Conservation (phyloP, 1,284 basidiomycete species). For the Ganoderma multipileum region DNA sequence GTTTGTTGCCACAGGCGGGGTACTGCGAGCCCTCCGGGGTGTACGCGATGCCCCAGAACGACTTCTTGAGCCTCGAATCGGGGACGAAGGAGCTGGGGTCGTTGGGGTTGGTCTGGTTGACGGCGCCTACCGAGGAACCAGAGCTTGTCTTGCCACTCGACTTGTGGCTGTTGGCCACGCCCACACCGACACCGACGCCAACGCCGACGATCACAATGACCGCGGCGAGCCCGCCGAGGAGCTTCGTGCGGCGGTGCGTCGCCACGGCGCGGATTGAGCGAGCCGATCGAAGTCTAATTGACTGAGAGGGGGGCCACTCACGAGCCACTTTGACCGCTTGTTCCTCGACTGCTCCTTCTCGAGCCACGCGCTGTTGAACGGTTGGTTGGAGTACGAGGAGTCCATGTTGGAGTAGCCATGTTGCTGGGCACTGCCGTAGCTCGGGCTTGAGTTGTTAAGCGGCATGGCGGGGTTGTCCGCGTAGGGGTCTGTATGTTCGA, state of each 20-base stretch:
- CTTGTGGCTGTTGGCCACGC: conserved; percentile 52
- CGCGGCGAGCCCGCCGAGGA: conserved; percentile 52
- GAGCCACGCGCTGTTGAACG: conserved; percentile 43
- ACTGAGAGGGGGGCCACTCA: conserved; percentile 32
- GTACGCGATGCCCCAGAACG: conserved; percentile 80
- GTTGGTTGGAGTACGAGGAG: conserved; percentile 33
- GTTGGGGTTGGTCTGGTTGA: conserved; percentile 55
- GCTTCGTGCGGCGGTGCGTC: conserved; percentile 41
- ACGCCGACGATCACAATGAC: conserved; percentile 53
- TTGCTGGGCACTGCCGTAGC: conserved; percentile 9
- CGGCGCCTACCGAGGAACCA: conserved; percentile 42
- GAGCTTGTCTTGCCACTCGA: conserved; percentile 33
- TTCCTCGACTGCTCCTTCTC: conserved; percentile 45
- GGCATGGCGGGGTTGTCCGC: conserved; percentile 28
- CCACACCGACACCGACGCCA: conserved; percentile 61
- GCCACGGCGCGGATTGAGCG: neutral
- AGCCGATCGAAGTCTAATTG: neutral
- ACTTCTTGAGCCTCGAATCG: conserved; percentile 64
- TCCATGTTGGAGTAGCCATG: conserved; percentile 41
- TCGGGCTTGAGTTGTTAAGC: conserved; percentile 11
- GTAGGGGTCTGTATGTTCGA: conserved; percentile 22
- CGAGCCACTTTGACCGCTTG: conserved; percentile 45
- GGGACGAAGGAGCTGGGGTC: conserved; percentile 73
- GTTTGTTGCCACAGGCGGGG: conserved; percentile 55
- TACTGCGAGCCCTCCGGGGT: conserved; percentile 64